Conservation (phyloP, 2,329 filamentous ascomycete genomes). For the Penicillium sp. region DNA sequence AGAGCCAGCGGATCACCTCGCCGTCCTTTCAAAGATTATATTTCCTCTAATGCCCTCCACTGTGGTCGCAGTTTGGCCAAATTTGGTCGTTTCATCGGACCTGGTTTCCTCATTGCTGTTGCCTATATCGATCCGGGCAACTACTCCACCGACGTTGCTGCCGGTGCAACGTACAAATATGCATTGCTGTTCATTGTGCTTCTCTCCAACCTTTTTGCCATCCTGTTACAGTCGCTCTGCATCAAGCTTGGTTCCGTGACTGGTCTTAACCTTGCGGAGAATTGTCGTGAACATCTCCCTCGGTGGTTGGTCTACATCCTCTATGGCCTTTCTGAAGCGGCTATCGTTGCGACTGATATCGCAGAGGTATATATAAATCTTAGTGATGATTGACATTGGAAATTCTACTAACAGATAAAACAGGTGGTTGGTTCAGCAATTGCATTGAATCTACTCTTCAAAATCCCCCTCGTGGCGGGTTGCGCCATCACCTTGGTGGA, state of each 20-base stretch:
- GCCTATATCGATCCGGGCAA: constrained; percentile 54
- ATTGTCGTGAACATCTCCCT: constrained; percentile 65
- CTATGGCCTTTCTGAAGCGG: constrained; percentile 64
- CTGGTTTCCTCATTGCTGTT: constrained; percentile 51
- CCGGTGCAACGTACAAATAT: constrained; percentile 47
- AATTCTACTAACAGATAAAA: neutral
- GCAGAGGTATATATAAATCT: constrained; percentile 54
- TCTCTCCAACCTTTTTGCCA: constrained; percentile 51
- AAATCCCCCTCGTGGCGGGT: constrained; percentile 56
- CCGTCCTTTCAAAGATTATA: constrained; percentile 24
- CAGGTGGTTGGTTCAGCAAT: constrained; percentile 60
- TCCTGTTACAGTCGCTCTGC: constrained; percentile 50
- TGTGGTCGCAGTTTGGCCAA: constrained; percentile 37
- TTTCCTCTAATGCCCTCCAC: constrained; percentile 15
- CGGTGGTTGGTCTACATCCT: constrained; percentile 64
- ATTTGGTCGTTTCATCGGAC: constrained; percentile 48
- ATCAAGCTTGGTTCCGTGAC: constrained; percentile 69
- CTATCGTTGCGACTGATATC: constrained; percentile 72
- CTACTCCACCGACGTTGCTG: constrained; percentile 52
- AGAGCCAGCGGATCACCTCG: constrained; percentile 34
- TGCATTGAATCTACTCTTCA: constrained; percentile 55
- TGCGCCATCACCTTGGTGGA: constrained; percentile 60
- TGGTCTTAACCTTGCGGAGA: constrained; percentile 66
- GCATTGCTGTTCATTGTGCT: constrained; percentile 50
- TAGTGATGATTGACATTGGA: neutral